These are phyloP conservation scores for Mallotus nudiflorus DNA, from an alignment of 345 rosid species.

Conservation along the genomic window DNA sequence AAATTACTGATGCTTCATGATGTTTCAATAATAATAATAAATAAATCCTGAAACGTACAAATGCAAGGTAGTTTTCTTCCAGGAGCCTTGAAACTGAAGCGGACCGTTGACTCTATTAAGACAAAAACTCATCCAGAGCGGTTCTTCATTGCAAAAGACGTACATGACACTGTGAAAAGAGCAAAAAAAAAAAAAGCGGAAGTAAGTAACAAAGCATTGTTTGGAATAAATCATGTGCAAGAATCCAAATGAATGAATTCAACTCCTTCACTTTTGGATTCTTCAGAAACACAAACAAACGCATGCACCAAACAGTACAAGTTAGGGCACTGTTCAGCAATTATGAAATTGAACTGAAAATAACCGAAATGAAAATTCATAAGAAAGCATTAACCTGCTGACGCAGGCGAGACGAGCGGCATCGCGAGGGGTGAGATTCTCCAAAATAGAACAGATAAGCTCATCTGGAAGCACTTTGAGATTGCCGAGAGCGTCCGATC, in stretches of 20 bases:
- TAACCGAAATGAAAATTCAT: too few species aligned
- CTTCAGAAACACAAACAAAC: neutral
- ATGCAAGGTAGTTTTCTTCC: conserved; percentile 75
- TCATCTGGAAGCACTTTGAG: conserved; percentile 75
- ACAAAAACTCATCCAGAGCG: conserved; percentile 85
- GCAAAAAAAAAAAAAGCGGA: neutral
- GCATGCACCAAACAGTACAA: neutral
- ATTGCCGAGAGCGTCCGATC: conserved; percentile 67
- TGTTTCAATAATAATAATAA: too few species aligned
- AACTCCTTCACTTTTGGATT: too few species aligned
- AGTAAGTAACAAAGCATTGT: neutral
- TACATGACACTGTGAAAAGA: conserved; percentile 68
- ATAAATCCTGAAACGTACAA: conserved; percentile 43
- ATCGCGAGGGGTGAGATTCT: conserved; percentile 64
- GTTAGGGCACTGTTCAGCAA: too few species aligned
- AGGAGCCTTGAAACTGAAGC: conserved; percentile 72
- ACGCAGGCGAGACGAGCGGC: conserved; percentile 78
- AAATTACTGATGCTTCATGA: too few species aligned
- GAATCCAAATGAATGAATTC: too few species aligned
- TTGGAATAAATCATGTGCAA: too few species aligned
- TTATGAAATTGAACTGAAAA: too few species aligned
- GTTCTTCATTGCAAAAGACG: conserved; percentile 86
- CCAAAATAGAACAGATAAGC: conserved; percentile 58
- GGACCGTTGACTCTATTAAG: conserved; percentile 49
- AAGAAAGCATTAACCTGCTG: conserved; percentile 72